Evolutionary conservation across 768 basidiomycete species (phyloP).

Genomic region (Kondoa malvinella): DNA sequence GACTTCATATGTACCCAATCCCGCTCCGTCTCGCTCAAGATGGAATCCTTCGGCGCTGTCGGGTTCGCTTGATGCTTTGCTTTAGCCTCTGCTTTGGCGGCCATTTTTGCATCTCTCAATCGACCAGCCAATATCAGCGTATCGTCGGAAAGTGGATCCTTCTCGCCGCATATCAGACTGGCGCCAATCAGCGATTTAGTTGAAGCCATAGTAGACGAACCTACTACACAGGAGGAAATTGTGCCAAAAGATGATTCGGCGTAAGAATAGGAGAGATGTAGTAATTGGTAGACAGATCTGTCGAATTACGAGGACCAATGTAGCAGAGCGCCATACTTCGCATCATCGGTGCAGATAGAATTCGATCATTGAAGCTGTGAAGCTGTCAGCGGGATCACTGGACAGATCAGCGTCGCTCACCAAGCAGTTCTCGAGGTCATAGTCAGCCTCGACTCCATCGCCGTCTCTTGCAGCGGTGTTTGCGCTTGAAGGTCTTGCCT

Average conservation of each 20-base stretch:
- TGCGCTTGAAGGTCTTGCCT: background rate
- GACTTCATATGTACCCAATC: constrained; percentile 53
- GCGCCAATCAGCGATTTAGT: background rate
- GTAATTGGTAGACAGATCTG: constrained; percentile 88
- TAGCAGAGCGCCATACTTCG: constrained; percentile 74
- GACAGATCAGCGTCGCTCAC: constrained; percentile 19
- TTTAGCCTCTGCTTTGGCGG: constrained; percentile 56
- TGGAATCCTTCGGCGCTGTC: constrained; percentile 21
- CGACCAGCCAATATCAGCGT: constrained; percentile 91
- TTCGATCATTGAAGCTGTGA: constrained; percentile 33
- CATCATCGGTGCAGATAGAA: constrained; percentile 96
- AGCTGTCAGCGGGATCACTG: constrained; percentile 26
- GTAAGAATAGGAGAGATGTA: constrained; percentile 88
- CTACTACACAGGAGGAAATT: constrained; percentile 64
- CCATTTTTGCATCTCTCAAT: constrained; percentile 74
- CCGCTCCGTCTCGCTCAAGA: constrained; percentile 53
- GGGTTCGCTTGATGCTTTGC: constrained; percentile 15
- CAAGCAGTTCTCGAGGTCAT: background rate
- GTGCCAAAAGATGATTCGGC: constrained; percentile 62
- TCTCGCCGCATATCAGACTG: constrained; percentile 49
- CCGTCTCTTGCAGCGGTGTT: background rate
- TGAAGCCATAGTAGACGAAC: background rate
- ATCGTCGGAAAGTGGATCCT: constrained; percentile 89
- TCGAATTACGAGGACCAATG: constrained; percentile 81
- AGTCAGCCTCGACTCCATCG: constrained; percentile 20